These are phyloP conservation scores for Sclerotinia glacialis DNA, from an alignment of 2,329 filamentous ascomycete genomes.

Conservation along the genomic window DNA sequence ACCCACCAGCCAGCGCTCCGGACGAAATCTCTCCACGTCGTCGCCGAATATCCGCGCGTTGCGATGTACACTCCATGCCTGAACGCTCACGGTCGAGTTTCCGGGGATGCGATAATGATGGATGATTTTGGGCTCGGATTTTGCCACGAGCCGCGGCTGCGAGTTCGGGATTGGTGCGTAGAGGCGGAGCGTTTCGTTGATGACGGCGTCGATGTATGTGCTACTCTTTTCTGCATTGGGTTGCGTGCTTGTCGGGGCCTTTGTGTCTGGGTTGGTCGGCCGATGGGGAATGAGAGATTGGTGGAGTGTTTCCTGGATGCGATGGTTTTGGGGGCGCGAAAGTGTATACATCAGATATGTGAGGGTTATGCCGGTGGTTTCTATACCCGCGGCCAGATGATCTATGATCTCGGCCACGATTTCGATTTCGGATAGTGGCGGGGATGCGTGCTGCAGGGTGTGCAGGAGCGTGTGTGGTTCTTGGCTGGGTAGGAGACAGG, in stretches of 20 bases:
- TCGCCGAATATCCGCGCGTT: conserved; percentile 65
- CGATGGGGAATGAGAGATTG: neutral
- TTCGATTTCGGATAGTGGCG: conserved; percentile 45
- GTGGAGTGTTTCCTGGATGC: conserved; percentile 52
- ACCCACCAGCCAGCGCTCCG: conserved; percentile 77
- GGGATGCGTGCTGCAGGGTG: conserved; percentile 54
- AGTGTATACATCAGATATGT: conserved; percentile 72
- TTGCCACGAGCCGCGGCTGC: conserved; percentile 54
- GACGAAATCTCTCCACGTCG: conserved; percentile 72
- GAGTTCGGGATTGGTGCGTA: conserved; percentile 67
- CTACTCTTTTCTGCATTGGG: conserved; percentile 44
- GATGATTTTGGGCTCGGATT: conserved; percentile 52
- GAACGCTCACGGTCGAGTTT: conserved; percentile 57
- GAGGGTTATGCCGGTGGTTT: conserved; percentile 67
- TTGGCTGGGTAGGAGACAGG: conserved; percentile 46
- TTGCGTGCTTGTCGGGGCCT: neutral
- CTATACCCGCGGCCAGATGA: conserved; percentile 68
- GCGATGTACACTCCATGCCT: conserved; percentile 59
- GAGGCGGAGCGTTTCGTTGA: conserved; percentile 60
- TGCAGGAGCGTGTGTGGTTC: conserved; percentile 55
- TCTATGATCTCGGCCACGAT: conserved; percentile 68
- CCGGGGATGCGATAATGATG: conserved; percentile 54
- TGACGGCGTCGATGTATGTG: conserved; percentile 61
- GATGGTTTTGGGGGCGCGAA: conserved; percentile 55
- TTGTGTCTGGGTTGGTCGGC: neutral